Base-by-base conservation (phyloP, 2,329 filamentous ascomycete genomes). In the Chrysoporthe austroafricana region DNA sequence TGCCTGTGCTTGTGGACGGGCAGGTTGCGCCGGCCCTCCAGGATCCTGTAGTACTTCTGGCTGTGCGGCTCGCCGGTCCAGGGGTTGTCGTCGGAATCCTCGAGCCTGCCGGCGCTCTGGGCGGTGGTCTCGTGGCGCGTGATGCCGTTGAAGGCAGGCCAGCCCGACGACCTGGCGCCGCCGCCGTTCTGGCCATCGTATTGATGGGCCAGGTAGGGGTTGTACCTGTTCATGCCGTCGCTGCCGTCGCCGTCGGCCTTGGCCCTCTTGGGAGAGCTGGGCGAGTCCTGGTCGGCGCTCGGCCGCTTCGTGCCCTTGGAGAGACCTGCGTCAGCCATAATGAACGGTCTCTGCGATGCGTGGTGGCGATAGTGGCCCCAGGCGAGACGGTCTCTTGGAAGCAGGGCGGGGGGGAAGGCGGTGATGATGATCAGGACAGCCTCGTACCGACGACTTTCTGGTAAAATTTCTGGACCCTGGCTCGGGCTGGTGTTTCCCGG, bases 1-100 rank as follows among this genome's bases (percentile, higher is more conserved):
- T 96, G 89, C 85, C 94, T 90, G 80, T 99, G 96, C 76, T 93
- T 90, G 80, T 97, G 90, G 56, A 99, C 96, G 16, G 96, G 96
- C 70, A 99, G 86, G 73, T 94, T 90, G 76, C 94, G 88, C 73
- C 96, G 87, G 66, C 87, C 88, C 81, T 95, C 88, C 74, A 99
- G 82, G 76, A 99, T 99, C 75, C 89, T 88, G 79, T 97, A 93
- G 84, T 99, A 99, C 76, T 91, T 89, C 73, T 89, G 86, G 58
- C 93, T 94, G 74, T 97, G 90, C 16, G 88, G 83, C 67, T 86
- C 83, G 69, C 90, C 89, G 61, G 90, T 99, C 83, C 97, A 97
- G 32, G 95, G 91, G 77, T 97, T 99, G 73, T 84, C 79, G 26
- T 93, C 90, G 16, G 90, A 88, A 80, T 97, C 88, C 81, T 99